Evolutionary conservation across 345 rosid species (phyloP).

Genomic region (Citrus maxima): DNA sequence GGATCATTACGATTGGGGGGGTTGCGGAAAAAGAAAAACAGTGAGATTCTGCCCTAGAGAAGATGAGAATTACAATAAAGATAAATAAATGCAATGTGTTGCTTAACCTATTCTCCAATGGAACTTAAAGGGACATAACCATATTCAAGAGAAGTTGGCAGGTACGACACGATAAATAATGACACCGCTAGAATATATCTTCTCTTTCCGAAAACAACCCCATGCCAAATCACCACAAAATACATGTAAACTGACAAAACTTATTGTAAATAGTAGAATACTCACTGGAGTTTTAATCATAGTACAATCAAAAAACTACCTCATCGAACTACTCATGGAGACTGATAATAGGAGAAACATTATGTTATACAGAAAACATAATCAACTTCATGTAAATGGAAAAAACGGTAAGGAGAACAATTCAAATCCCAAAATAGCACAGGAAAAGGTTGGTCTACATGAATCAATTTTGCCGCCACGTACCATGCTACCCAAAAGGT

Average conservation of each 20-base stretch:
- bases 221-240: neutral
- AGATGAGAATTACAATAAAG: neutral
- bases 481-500: neutral
- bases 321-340: neutral
- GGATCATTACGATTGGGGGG: too few species aligned
- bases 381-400: neutral
- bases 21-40: neutral
- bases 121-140: neutral
- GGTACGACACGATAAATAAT: neutral
- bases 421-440: neutral
- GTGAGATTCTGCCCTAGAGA: neutral
- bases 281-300: neutral
- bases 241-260: neutral
- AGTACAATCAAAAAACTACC: neutral
- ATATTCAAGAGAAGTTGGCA: neutral
- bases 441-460: neutral
- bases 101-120: neutral
- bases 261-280: neutral
- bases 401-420: neutral
- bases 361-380: neutral
- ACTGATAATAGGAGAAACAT: neutral
- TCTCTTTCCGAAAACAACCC: neutral
- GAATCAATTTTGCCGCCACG: neutral
- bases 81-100: neutral
- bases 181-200: neutral